These are phyloP conservation scores for Helotiales sp. DNA, from an alignment of 2,329 filamentous ascomycete species.

Conservation along the genomic window DNA sequence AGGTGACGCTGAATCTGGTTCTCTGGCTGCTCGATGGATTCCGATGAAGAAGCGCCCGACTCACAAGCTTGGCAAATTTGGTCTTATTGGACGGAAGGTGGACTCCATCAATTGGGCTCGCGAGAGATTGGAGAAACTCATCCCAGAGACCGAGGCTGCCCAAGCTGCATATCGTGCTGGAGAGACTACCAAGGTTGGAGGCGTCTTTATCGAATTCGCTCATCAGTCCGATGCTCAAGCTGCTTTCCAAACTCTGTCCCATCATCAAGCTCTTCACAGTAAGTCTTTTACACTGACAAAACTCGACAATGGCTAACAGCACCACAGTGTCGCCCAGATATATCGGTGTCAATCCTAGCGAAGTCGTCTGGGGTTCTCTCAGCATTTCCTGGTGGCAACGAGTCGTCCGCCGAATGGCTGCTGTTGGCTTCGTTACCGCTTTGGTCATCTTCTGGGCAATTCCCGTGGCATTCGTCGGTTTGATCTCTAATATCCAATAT, in stretches of 20 bases:
- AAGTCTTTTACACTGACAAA: slow-evolving; percentile 1
- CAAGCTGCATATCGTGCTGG: slow-evolving; percentile 68
- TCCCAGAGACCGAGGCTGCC: slow-evolving; percentile 67
- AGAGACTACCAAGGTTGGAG: slow-evolving; percentile 56
- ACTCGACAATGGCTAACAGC: slow-evolving; percentile 7
- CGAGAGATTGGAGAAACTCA: slow-evolving; percentile 71
- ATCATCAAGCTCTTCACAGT: slow-evolving; percentile 77
- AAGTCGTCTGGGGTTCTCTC: slow-evolving; percentile 87
- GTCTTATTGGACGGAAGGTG: slow-evolving; percentile 79
- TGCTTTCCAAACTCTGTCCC: slow-evolving; percentile 82
- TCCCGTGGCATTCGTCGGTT: slow-evolving; percentile 75
- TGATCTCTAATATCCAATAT: slow-evolving; percentile 80
- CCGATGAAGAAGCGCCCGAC: slow-evolving; percentile 72
- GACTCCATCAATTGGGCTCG: slow-evolving; percentile 94
- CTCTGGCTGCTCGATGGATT: slow-evolving; percentile 73
- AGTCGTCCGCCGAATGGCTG: slow-evolving; percentile 68
- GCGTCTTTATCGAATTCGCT: slow-evolving; percentile 89
- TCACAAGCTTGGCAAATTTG: slow-evolving; percentile 69
- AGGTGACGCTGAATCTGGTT: slow-evolving; percentile 66
- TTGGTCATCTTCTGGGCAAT: slow-evolving; percentile 86
- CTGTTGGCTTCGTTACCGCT: slow-evolving; percentile 70
- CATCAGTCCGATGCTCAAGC: slow-evolving; percentile 81
- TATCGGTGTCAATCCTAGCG: slow-evolving; percentile 77
- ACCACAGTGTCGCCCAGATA: slow-evolving; percentile 69
- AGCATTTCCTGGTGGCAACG: slow-evolving; percentile 85